Base-by-base conservation (phyloP, 352 stramenopile genomes). In the Phytophthora nicotianae region DNA sequence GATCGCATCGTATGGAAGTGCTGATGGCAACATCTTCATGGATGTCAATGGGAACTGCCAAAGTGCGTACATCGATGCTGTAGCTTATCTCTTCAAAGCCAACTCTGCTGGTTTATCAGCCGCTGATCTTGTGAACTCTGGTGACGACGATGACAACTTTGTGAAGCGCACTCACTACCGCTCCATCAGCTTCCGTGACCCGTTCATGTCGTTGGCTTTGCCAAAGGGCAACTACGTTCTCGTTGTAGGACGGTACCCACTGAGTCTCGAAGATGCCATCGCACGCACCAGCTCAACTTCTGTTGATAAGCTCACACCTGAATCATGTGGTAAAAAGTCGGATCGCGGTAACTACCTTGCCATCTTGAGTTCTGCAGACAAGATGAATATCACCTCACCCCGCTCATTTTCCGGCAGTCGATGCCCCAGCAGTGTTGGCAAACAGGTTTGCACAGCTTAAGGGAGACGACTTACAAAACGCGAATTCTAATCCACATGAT, bases 131-230 rank as follows among this genome's bases (percentile, higher is more conserved):
- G 61, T 91, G 21, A 86, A 78, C 37, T 74, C 65, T 9, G 65
- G 37, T 7, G 81, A 91, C 24, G 81, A 91, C 27, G 83, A 91
- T 43, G 75, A 88, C 42, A 83, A 79, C 48, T 90, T 87, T 49
- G 58, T 68, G 2, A 70, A 72, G 49, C 81, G 75, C 4, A 69
- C 42, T 9, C 68, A 77, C n/a, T 80, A 82, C 19, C 64, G 65
- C 10, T 83, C 79, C 14, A 70, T 91, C 45, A 94, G 77, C 62
- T 91, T 89, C 38, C 81, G 82, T 4, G 86, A 91, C 23, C 83
- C 86, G 41, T 94, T 79, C 61, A 48, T 92, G 41, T 88, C 85
- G 10, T 65, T 92, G 16, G 70, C 70, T 0, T 59, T 92, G 1
- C 76, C 74, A 4, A 21, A 58, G 4, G 77, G 75, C 32, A 58